Base-by-base conservation (phyloP, 768 basidiomycete species). In the Auricularia sp. region DNA sequence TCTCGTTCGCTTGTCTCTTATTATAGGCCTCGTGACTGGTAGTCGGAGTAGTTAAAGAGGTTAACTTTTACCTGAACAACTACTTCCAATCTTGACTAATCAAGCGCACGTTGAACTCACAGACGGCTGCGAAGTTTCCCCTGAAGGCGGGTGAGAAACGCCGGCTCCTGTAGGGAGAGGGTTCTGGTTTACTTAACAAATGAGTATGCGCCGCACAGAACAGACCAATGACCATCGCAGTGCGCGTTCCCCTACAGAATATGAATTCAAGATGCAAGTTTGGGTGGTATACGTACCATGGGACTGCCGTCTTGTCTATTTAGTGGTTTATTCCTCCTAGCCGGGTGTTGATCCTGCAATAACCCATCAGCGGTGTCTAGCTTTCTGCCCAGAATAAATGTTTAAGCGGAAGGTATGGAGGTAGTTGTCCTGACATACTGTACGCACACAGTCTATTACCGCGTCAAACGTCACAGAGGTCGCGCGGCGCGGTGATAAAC, bases 121-220 rank as follows among this genome's bases (percentile, higher is more conserved):
- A 0, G 88, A 89, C 0, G 89, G 82, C 7, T 77, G 83, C 47
- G 21, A 21, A 18, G 16, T 11, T 18, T 51, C 47, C 5, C 47
- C 47, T 21, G 47, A 86, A 85, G 12, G 87, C 82, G 88, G 84
- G 66, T 91, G 88, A 6, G 82, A 79, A 0, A 89, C 75, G 64
- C 77, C 77, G 1, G 75, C 75, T 42, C 76, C 77, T 77, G 35
- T 4, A 3, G 16, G 18, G 10, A 8, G 5, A 16, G 47, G 14
- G 6, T 12, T 5, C 18, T 18, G 5, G 47, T 21, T 12, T 21
- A 11, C 16, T 12, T 7, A 39, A 16, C 47, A 51, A 5, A 51
- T 16, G 47, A 51, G 14, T 11, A 21, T 23, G 23, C 23, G 23
- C 23, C 23, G 23, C 23, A 23, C 23, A 23, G 23, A 23, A 51